Evolutionary conservation across 257 asterid genomes (phyloP), one percentile per base, ranked within the genome.

Genomic region (Thymus mandschuricus): DNA sequence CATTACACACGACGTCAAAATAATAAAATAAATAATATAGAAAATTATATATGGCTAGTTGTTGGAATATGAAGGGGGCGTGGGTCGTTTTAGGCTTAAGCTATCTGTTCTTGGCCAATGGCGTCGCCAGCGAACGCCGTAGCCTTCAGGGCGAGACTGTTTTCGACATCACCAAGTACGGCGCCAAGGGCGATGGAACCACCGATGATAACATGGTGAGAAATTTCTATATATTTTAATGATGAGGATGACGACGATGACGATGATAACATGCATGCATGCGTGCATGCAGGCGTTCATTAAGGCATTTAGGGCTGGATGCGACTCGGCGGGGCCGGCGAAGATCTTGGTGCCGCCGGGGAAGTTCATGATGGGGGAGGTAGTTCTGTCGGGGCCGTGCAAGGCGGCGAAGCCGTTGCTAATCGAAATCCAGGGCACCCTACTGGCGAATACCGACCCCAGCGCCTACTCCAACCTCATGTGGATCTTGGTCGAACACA

Each of bases 371-470:
- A 67, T 73, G 31, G 86, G 90, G 1, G 91, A 86, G 70, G 75
- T 82, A 9, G 69, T 88, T 1, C 76, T 90, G 48, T 43, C 78
- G 0, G 97, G 96, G 3, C 95, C 95, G 10, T 90, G 97, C 81
- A 54, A 11, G 6, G 77, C 81, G 0, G 30, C 52, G 0, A 70
- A 64, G 4, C 84, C 89, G 4, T 46, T 88, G 27, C 71, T 69
- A 46, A 1, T 90, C 34, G 91, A 90, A 44, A 77, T 90, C 58
- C 83, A 69, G 64, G 96, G 95, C 12, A 86, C 74, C 11, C 7
- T 92, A 0, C 34, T 74, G 44, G 87, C 92, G 2, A 51, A 2
- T 11, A 9, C 81, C 6, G 96, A 92, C 54, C 82, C 87, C 0
- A 85, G 90, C 65, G 5, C 64, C 9, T 85, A 78, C 65, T 5